Conservation (phyloP, 768 basidiomycete genomes). For the Lyophyllum atratum region DNA sequence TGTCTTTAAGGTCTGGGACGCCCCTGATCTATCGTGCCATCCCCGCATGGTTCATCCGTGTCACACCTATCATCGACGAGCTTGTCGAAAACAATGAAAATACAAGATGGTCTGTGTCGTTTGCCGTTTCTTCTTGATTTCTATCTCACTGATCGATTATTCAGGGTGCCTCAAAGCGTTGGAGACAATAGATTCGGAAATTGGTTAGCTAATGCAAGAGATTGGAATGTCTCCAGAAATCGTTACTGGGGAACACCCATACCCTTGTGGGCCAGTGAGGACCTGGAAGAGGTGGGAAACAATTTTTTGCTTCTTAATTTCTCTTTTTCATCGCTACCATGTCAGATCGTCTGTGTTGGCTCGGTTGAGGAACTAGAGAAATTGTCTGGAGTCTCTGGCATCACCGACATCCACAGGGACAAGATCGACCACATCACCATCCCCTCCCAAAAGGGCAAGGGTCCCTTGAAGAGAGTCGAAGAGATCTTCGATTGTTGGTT, state of each 20-base stretch:
- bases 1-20: conserved; percentile 73
- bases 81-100: conserved; percentile 88
- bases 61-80: conserved; percentile 80
- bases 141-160: conserved; percentile 10
- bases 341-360: conserved; percentile 78
- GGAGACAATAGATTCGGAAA: conserved; percentile 94
- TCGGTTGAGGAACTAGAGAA: conserved; percentile 88
- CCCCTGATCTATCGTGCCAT: conserved; percentile 96
- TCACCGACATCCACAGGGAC: conserved; percentile 91
- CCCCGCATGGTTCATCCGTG: conserved; percentile 94
- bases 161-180: conserved; percentile 88
- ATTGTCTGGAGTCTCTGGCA: conserved; percentile 80
- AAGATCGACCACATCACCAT: conserved; percentile 96
- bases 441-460: conserved; percentile 88
- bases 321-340: not conserved
- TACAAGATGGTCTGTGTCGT: conserved; percentile 68
- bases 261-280: conserved; percentile 94
- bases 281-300: conserved; percentile 75
- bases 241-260: conserved; percentile 99
- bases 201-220: conserved; percentile 97
- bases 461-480: conserved; percentile 83
- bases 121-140: not conserved
- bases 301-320: not conserved
- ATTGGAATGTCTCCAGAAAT: conserved; percentile 99
- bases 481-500: conserved; percentile 99